Base-by-base conservation (phyloP, 1,139 yeast genomes). In the Spathaspora sp. region DNA sequence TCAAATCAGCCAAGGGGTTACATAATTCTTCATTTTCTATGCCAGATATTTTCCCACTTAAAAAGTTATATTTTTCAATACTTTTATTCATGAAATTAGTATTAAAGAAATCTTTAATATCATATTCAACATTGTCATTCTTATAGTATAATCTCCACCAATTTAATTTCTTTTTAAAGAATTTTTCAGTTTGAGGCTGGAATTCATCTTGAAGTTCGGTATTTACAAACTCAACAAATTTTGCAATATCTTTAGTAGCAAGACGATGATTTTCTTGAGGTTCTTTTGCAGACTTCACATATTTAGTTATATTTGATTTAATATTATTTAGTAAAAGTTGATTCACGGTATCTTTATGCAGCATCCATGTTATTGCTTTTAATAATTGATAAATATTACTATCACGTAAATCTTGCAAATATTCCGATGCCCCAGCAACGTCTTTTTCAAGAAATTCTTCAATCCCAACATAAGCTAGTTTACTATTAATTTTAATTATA, bases 91-190 rank as follows among this genome's bases (percentile, higher is more conserved):
- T 72, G 53, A 73, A 74, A 29, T 65, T 56, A 7, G 51, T 43
- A 42, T 52, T 60, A 46, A 74, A 68, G 49, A 54, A 73, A 47
- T 74, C 79, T 47, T 72, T 74, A 40, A 74, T 57, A 44, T 68
- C 72, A 49, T 74, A 74, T 56, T 74, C 78, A 13, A 75, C 74
- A 50, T 74, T 74, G 49, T 75, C 80, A 50, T 74, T 74, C 43
- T 65, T 68, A 48, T 61, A 64, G 54, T 75, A 75, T 16, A 75
- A 58, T 50, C 64, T 72, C 76, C 77, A 74, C 80, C 80, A 75
- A 25, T 57, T 55, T 39, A 75, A 62, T 17, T 60, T 64, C 24
- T 55, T 58, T 8, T 51, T 55, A 59, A 75, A 72, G 48, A 63
- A 72, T 1, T 48, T 52, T 7, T 53, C 52, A 1, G 74, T 64